Conservation (phyloP, 352 stramenopile species). For the Pythium biforme region DNA sequence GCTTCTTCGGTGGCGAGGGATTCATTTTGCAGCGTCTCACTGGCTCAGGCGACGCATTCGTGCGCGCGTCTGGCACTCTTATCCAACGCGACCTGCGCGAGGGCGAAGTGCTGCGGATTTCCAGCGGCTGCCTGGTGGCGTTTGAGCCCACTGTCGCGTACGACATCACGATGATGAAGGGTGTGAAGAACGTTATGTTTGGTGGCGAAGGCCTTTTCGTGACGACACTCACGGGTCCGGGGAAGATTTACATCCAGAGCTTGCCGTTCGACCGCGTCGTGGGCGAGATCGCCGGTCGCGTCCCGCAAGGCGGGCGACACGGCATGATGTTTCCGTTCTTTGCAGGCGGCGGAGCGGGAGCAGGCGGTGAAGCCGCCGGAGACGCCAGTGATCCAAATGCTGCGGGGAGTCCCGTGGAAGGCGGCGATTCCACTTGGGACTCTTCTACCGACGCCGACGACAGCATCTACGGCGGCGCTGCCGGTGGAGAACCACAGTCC, state of each 20-base stretch:
- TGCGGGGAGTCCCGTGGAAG: constrained; percentile 7
- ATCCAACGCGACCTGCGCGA: constrained; percentile 85
- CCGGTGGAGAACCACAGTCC: constrained; percentile 1
- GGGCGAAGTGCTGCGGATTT: constrained; percentile 90
- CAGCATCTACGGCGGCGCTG: constrained; percentile 41
- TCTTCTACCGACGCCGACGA: constrained; percentile 36
- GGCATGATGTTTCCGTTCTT: constrained; percentile 89
- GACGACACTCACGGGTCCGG: constrained; percentile 90
- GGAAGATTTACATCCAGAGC: constrained; percentile 91
- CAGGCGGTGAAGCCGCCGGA: constrained; percentile 28
- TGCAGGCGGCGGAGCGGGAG: constrained; percentile 56
- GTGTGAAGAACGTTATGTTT: constrained; percentile 94
- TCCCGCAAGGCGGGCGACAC: constrained; percentile 71
- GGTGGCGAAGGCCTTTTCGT: constrained; percentile 94
- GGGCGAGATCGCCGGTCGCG: constrained; percentile 87
- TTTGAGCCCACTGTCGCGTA: constrained; percentile 88
- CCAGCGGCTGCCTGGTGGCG: constrained; percentile 89
- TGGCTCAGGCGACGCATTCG: constrained; percentile 87
- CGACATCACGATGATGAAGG: constrained; percentile 91
- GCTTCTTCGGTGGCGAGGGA: constrained; percentile 94
- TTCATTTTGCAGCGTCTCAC: constrained; percentile 94
- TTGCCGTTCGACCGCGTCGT: constrained; percentile 92
- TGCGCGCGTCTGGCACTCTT: constrained; percentile 89
- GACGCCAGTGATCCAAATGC: constrained; percentile 28
- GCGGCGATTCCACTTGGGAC: constrained; percentile 28